These are phyloP conservation scores for Vigna angularis DNA, from an alignment of 306 rosid species.

Conservation along the genomic window DNA sequence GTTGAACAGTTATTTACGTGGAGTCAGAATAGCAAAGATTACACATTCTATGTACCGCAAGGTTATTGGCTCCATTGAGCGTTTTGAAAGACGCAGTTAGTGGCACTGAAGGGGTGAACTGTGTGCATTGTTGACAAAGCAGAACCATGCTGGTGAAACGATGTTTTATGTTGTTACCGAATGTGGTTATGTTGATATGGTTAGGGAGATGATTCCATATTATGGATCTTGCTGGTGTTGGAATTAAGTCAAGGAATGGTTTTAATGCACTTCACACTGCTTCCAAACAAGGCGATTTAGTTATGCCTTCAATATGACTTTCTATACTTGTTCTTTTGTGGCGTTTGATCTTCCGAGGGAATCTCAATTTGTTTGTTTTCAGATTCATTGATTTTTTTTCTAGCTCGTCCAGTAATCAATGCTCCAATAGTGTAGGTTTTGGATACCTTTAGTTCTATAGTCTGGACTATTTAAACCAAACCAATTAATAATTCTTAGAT, in stretches of 20 bases:
- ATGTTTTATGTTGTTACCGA: slow-evolving; percentile 87
- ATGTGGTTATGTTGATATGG: slow-evolving; percentile 80
- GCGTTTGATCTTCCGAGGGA: slow-evolving; percentile 7
- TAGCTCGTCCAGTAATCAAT: not conserved
- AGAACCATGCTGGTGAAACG: slow-evolving; percentile 90
- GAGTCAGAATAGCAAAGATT: slow-evolving; percentile 11
- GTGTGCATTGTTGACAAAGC: slow-evolving; percentile 64
- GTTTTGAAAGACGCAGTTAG: slow-evolving; percentile 54
- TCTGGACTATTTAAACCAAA: not conserved
- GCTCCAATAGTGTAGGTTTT: not conserved
- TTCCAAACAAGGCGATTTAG: slow-evolving; percentile 93
- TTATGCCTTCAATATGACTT: slow-evolving; percentile 43
- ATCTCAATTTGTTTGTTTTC: slow-evolving; percentile 15
- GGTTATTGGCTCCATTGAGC: slow-evolving; percentile 1
- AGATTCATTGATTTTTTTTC: not conserved
- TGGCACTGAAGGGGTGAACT: slow-evolving; percentile 57
- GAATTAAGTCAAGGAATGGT: slow-evolving; percentile 88
- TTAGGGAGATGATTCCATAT: slow-evolving; percentile 75
- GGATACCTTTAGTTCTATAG: not conserved
- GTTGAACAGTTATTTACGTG: not conserved
- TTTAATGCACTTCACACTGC: slow-evolving; percentile 97
- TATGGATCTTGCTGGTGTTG: slow-evolving; percentile 78
- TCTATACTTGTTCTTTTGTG: slow-evolving; percentile 34
- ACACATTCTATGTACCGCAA: not conserved
- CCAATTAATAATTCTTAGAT: not conserved